Evolutionary conservation across 805 yeast species (phyloP).

Genomic region (Saccharomycopsis sp.): DNA sequence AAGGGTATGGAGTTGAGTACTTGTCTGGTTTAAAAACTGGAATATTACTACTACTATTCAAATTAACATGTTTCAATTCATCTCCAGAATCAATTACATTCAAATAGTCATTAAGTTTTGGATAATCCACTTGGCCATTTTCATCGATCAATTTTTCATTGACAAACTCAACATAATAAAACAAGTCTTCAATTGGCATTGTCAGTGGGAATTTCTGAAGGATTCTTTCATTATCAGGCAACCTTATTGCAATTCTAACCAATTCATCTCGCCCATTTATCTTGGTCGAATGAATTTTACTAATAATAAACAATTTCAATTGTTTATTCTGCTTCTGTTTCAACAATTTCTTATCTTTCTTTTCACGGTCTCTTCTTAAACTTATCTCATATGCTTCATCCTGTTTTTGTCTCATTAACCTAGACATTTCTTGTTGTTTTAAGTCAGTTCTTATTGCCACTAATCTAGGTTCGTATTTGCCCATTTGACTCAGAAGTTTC

Average conservation of each 20-base stretch:
- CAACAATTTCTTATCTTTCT: constrained; percentile 32
- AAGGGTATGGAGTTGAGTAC: not conserved
- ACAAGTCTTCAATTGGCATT: constrained; percentile 52
- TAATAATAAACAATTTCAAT: not conserved
- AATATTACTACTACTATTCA: not conserved
- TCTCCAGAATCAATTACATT: constrained; percentile 5
- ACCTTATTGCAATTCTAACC: constrained; percentile 65
- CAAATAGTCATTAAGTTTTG: constrained; percentile 3
- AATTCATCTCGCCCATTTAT: constrained; percentile 25
- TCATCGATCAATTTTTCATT: constrained; percentile 26
- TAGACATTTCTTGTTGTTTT: constrained; percentile 46
- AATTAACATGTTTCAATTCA: not conserved
- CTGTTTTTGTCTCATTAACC: constrained; percentile 60
- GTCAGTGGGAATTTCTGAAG: constrained; percentile 41
- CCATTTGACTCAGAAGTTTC: constrained; percentile 39
- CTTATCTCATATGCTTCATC: constrained; percentile 72
- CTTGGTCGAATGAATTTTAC: constrained; percentile 40
- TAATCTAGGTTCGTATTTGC: constrained; percentile 56
- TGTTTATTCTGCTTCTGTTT: constrained; percentile 23
- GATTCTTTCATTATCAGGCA: constrained; percentile 55
- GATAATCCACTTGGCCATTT: not conserved
- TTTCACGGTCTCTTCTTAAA: constrained; percentile 57
- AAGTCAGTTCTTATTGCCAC: constrained; percentile 54
- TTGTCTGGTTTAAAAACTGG: not conserved
- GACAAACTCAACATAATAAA: constrained; percentile 59